Conservation (phyloP, 192 early-diverging fungal genomes). For the Physocladia obscura region DNA sequence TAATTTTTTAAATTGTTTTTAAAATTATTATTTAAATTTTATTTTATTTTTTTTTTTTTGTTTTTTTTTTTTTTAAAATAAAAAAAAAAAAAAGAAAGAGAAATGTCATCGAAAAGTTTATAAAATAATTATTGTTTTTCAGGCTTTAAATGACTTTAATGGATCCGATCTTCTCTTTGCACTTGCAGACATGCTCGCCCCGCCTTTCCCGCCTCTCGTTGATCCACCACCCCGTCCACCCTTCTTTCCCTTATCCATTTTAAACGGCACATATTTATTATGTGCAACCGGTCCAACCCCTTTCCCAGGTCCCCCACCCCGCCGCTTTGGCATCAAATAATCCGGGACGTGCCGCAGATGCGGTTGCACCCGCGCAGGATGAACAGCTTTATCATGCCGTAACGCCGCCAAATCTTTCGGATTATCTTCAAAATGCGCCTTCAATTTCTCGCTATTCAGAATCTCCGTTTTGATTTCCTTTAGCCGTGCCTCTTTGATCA, state of each 20-base stretch:
- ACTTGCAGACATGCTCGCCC: neutral
- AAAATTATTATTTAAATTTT: neutral
- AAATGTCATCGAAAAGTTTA: neutral
- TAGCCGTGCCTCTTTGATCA: slow-evolving; percentile 87
- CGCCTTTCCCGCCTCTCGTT: slow-evolving; percentile 13
- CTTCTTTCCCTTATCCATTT: slow-evolving; percentile 17
- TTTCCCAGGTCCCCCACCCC: neutral
- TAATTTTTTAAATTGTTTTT: too few species aligned
- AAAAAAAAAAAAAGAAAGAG: neutral
- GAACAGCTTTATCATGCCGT: slow-evolving; percentile 86
- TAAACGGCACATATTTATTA: slow-evolving; percentile 37
- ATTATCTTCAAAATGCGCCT: slow-evolving; percentile 96
- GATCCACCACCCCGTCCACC: slow-evolving; percentile 25
- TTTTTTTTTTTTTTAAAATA: neutral
- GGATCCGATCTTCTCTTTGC: slow-evolving; percentile 20
- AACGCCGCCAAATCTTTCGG: slow-evolving; percentile 88
- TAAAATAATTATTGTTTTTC: neutral
- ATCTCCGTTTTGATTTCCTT: slow-evolving; percentile 95
- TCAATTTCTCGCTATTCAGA: slow-evolving; percentile 91
- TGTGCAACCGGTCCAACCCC: neutral
- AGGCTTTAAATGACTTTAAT: slow-evolving; percentile 24
- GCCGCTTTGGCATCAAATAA: slow-evolving; percentile 82
- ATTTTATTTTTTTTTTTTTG: neutral
- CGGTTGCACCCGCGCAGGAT: slow-evolving; percentile 74
- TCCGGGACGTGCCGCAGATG: slow-evolving; percentile 93